Evolutionary conservation across 495 filamentous ascomycete species (phyloP), one percentile per base, ranked within the genome.

Genomic region (Xanthoparmelia taractica): DNA sequence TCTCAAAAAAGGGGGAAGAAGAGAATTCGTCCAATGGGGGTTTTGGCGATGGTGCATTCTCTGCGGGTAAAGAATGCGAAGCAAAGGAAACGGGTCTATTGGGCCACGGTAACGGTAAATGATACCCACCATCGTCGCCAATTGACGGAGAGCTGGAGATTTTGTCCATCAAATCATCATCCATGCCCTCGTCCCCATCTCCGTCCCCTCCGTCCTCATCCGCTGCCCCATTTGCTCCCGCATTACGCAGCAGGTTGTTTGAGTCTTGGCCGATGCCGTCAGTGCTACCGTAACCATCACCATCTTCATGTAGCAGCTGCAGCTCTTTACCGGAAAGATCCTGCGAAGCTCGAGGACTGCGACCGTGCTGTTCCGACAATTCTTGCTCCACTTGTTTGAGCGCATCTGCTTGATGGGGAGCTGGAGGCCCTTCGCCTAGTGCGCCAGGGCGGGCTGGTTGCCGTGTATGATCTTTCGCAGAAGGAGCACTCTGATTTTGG

Each of bases 71-170:
- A 63, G 67, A 68, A 67, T 73, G 65, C 66, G 76, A 75, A 63
- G 71, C 71, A 67, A 75, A 67, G 69, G 77, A 77, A 64, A 72
- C 74, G 69, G 66, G 71, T 65, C 75, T 72, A 65, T 65, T 65
- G 58, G 78, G 75, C 73, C 73, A 76, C 56, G 63, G 62, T 57
- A 75, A 79, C 61, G 78, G 74, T 68, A 74, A 74, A 67, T 73
- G 72, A 68, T 65, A 91, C 92, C 78, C 84, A 98, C 94, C 94
- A 83, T 99, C 95, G 75, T 94, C 90, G 33, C 65, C 65, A 73
- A 99, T 99, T 60, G 92, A 97, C 65, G 94, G 94, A 66, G 92
- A 96, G 74, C 92, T 97, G 57, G 92, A 96, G 55, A 98, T 96
- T 75, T 93, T 93, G 78, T 97, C 94, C 87, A 93, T 90, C 79